Conservation (phyloP, 225 moss, liverwort and hornwort species). For the Marchantia polymorpha region DNA sequence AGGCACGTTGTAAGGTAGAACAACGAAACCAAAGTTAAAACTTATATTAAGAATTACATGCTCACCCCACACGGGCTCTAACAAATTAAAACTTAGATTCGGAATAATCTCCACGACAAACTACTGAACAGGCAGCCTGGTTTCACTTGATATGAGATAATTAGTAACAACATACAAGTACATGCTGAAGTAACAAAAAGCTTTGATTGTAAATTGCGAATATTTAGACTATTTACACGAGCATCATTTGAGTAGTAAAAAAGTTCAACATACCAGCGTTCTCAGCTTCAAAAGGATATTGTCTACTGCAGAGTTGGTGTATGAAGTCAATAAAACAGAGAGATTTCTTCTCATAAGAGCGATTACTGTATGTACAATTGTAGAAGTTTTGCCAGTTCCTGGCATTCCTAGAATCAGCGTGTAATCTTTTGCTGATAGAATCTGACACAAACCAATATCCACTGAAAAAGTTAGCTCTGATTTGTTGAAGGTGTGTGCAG, state of each 20-base stretch:
- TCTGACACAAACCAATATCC: constrained; percentile 23
- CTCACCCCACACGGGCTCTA: too few relatives aligned
- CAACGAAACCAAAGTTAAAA: too few relatives aligned
- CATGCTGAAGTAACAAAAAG: background rate
- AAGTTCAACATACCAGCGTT: constrained; percentile 27
- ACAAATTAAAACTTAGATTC: too few relatives aligned
- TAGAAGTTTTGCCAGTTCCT: constrained; percentile 59
- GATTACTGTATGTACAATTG: constrained; percentile 53
- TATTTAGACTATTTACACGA: background rate
- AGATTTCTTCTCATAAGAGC: constrained; percentile 46
- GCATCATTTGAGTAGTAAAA: background rate
- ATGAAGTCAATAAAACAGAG: constrained; percentile 50
- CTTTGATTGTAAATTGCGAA: background rate
- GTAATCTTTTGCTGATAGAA: constrained; percentile 46
- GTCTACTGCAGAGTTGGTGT: constrained; percentile 56
- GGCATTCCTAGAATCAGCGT: constrained; percentile 57
- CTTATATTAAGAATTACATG: too few relatives aligned
- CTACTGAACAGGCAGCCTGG: too few relatives aligned
- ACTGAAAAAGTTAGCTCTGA: background rate
- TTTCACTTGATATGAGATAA: background rate
- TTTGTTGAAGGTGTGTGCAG: background rate
- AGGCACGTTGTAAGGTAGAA: too few relatives aligned
- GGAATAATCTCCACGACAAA: too few relatives aligned
- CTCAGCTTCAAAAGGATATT: constrained; percentile 54
- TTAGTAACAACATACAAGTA: background rate